Percentiles rank a stretch among this genome's conserved stretches.
phyloP scores from a whole-genome alignment of 2,329 filamentous ascomycete species.

The Proliferodiscus dingleyae region DNA sequence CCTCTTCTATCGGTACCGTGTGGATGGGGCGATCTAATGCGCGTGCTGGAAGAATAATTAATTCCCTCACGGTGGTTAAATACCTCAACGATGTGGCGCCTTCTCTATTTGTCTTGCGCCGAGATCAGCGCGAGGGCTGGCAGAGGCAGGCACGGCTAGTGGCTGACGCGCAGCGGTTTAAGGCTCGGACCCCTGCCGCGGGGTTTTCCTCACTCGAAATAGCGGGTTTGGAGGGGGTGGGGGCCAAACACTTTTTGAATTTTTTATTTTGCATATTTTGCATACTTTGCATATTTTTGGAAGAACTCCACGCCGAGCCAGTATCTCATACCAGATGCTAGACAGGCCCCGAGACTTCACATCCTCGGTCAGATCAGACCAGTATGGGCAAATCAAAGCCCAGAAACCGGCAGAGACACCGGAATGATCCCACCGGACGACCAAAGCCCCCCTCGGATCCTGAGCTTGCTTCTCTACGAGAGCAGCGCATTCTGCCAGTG shows the following conservation, averaged over 20 bases:
- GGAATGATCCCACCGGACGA: conserved; percentile 53
- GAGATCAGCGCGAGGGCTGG: no score
- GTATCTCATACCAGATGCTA: background rate
- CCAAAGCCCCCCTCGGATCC: conserved; percentile 58
- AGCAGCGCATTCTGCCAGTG: conserved; percentile 58
- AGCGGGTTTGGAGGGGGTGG: no score
- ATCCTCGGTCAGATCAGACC: background rate
- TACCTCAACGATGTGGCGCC: conserved; percentile 7
- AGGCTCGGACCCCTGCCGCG: no score
- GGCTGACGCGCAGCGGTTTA: background rate
- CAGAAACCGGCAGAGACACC: conserved; percentile 46
- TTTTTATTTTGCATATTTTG: no score
- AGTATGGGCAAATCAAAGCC: conserved; percentile 55
- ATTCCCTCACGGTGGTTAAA: conserved; percentile 3
- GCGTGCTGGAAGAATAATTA: background rate
- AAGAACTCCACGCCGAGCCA: background rate
- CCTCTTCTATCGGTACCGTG: no score
- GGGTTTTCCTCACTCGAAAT: no score
- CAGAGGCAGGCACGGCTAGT: background rate
- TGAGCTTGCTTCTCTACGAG: conserved; percentile 57
- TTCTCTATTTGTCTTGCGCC: background rate
- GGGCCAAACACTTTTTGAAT: no score
- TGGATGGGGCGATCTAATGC: background rate
- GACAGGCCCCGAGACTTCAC: no score
- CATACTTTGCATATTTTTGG: background rate